Base-by-base conservation (phyloP, 257 asterid species). In the Nemophila menziesii region DNA sequence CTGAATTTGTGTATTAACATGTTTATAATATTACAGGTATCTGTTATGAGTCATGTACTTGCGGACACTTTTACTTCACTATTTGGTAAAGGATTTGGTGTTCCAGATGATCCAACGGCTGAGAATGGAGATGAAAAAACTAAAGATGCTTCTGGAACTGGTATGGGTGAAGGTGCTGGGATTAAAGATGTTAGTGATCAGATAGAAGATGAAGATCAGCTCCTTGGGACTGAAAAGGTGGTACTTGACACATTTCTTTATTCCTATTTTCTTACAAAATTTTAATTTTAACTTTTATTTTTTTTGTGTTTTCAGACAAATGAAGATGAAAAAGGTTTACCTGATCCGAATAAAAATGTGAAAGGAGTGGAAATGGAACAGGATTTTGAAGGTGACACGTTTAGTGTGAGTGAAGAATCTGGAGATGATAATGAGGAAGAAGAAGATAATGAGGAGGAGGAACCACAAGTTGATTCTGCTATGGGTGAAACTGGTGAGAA, bases 281-380 rank as follows among this genome's bases (percentile, higher is more conserved):
- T n/a, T n/a, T n/a, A n/a, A n/a, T n/a, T n/a, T n/a, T n/a, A n/a
- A n/a, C n/a, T n/a, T 22, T 23, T 51, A 41, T 10, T 49, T 21
- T 46, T 26, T 38, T 22, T 33, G 11, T 58, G 51, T 53, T 54
- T 63, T 63, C 51, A 87, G 97, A 60, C 65, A 7, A 60, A 71
- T 40, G 82, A 78, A 55, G 82, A 79, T 60, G 64, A 39, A 33
- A 70, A 68, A 55, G 62, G 64, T 27, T 38, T n/a, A 15, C 46
- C 69, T 54, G 82, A 80, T n/a, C 83, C 85, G 0, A 63, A 66
- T 71, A 73, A 67, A 69, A 62, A 54, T 52, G 94, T 78, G 16
- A 85, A 79, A 57, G 98, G 98, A 36, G 60, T 90, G 49, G 98
- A 90, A 79, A 81, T 90, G 96, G 98, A 79, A 43, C 72, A 90